Evolutionary conservation across 2,329 filamentous ascomycete species (phyloP), one percentile per base, ranked within the genome.

Genomic region (Neobulgaria alba): DNA sequence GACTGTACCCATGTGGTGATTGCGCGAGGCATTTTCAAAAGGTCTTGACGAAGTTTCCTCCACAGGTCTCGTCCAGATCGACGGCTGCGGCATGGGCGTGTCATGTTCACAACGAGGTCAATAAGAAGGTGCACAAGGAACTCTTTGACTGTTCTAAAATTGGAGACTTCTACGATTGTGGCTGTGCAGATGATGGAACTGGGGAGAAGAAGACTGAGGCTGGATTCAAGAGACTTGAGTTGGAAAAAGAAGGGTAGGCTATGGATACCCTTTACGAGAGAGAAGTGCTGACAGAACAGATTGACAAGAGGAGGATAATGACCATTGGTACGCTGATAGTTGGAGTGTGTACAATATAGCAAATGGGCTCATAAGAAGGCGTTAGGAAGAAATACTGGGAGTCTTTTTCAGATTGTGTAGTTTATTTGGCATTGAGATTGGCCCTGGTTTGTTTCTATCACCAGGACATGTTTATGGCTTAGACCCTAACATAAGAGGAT

Each of bases 81-180:
- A 69, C 73, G 7, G 79, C 79, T 0, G 77, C 76, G 1, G 77
- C 76, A 10, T 84, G 79, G 79, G 70, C 79, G 10, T 84, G 79
- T 55, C 75, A 77, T 57, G 71, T 77, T 17, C 79, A 84, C 55
- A 84, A 84, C 53, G 63, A 74, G 50, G 79, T 84, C 43, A 84
- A 84, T 56, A 68, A 73, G 62, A 65, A 77, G 41, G 62, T 83
- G 21, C 63, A 73, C 53, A 82, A 83, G 61, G 63, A 68, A 3
- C 45, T 69, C 10, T 84, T 82, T 51, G 76, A 83, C 60, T 84
- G 79, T 53, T 73, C 67, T 43, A 74, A 77, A 20, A 79, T 84
- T 55, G 78, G 78, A 12, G 79, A 83, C 53, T 79, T 80, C 57
- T 84, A 83, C 61, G 79, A 84, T 57, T 84, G 79, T 55, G 79